Conservation (phyloP, 2,329 filamentous ascomycete genomes). For the Didymosphaeria variabile region DNA sequence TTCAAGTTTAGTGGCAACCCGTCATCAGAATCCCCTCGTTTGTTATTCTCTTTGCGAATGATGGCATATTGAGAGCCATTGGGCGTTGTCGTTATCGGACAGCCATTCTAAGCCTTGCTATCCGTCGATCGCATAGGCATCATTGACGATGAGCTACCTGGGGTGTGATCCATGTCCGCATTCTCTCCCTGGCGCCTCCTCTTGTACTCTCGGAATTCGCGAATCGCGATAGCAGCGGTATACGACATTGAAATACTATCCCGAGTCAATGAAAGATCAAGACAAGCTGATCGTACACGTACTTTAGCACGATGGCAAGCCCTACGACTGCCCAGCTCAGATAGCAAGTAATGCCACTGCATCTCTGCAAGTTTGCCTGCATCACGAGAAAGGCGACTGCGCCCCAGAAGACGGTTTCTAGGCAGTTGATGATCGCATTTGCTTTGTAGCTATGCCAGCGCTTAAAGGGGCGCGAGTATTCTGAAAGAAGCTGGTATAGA, state of each 20-base stretch:
- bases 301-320: slow-evolving; percentile 26
- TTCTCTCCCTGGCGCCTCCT: slow-evolving; percentile 7
- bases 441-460: slow-evolving; percentile 38
- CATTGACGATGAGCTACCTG: background rate
- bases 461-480: slow-evolving; percentile 43
- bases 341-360: slow-evolving; percentile 27
- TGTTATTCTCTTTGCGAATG: no score
- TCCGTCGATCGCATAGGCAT: background rate
- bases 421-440: background rate
- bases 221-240: slow-evolving; percentile 19
- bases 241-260: slow-evolving; percentile 18
- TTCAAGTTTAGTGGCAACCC: no score
- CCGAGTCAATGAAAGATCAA: background rate
- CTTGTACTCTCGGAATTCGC: slow-evolving; percentile 21
- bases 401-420: background rate
- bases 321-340: slow-evolving; percentile 33
- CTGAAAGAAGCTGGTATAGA: slow-evolving; percentile 52
- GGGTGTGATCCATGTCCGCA: background rate
- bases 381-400: slow-evolving; percentile 35
- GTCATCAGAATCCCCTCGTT: no score
- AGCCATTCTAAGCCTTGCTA: background rate
- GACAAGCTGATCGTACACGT: slow-evolving; percentile 1
- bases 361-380: slow-evolving; percentile 27
- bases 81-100: no score
- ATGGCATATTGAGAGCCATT: no score